Percentiles rank a stretch among this genome's conserved stretches.
Conservation (phyloP, 1,284 basidiomycete species). For the Irpex sp. region DNA sequence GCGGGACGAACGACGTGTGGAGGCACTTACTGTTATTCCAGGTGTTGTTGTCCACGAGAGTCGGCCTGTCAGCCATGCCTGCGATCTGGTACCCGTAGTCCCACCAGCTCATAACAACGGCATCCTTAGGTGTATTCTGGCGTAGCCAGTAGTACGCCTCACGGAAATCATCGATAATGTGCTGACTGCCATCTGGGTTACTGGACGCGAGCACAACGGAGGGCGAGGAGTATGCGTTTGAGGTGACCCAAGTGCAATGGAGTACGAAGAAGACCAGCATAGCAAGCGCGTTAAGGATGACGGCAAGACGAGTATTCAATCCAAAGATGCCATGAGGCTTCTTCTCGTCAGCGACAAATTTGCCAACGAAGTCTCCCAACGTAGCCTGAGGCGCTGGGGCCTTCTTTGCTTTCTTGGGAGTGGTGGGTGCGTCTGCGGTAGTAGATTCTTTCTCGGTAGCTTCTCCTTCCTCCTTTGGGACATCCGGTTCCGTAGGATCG, state of each 20-base stretch:
- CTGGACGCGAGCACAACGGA: slow-evolving; percentile 91
- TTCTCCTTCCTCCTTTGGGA: slow-evolving; percentile 28
- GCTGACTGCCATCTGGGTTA: slow-evolving; percentile 82
- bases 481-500: slow-evolving; percentile 63
- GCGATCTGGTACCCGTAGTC: slow-evolving; percentile 99
- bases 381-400: slow-evolving; percentile 32
- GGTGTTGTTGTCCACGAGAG: slow-evolving; percentile 98
- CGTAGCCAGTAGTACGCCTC: slow-evolving; percentile 99
- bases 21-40: slow-evolving; percentile 94
- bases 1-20: slow-evolving; percentile 1
- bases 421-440: slow-evolving; percentile 43
- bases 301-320: slow-evolving; percentile 77
- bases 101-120: slow-evolving; percentile 99
- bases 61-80: slow-evolving; percentile 97
- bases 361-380: slow-evolving; percentile 39
- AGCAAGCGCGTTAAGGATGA: slow-evolving; percentile 75
- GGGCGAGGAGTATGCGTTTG: slow-evolving; percentile 94
- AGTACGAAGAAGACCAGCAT: slow-evolving; percentile 89
- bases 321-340: slow-evolving; percentile 72
- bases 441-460: slow-evolving; percentile 28
- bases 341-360: slow-evolving; percentile 32
- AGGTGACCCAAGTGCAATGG: slow-evolving; percentile 97
- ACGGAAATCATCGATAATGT: slow-evolving; percentile 99
- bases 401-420: slow-evolving; percentile 49
- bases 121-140: slow-evolving; percentile 89